Conservation (phyloP, 2,329 filamentous ascomycete genomes). For the Cercospora sp. region DNA sequence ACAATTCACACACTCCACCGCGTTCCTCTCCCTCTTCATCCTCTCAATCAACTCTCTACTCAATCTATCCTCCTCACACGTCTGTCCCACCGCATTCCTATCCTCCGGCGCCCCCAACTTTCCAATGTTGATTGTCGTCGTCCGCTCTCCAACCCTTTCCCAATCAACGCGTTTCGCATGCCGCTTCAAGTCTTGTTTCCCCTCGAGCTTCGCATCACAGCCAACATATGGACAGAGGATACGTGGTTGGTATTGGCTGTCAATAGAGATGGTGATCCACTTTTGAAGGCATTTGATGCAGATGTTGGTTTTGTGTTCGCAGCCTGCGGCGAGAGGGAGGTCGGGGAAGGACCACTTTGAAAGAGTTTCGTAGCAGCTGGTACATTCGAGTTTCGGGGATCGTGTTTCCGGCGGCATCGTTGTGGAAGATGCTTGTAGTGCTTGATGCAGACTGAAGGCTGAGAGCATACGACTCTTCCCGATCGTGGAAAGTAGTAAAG, state of each 20-base stretch:
- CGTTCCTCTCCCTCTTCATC: background rate
- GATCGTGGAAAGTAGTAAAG: too few species aligned
- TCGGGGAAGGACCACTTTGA: background rate
- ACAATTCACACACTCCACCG: background rate
- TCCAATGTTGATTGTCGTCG: background rate
- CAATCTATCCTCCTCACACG: background rate
- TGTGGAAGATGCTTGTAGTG: background rate
- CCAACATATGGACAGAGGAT: background rate
- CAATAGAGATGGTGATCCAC: background rate
- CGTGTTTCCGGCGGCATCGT: background rate
- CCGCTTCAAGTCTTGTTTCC: background rate
- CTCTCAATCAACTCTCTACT: background rate
- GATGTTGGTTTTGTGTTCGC: background rate
- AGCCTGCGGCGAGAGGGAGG: background rate
- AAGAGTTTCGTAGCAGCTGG: background rate
- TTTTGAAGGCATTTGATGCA: background rate
- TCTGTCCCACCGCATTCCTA: background rate
- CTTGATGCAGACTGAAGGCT: background rate
- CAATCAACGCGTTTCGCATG: slow-evolving; percentile 1
- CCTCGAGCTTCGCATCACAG: background rate
- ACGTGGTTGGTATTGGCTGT: background rate
- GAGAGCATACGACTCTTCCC: too few species aligned
- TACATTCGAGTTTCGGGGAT: background rate
- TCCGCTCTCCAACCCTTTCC: background rate
- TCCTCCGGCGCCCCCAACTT: background rate